Evolutionary conservation across 2,329 filamentous ascomycete genomes (phyloP), one percentile per base, ranked within the genome.

Genomic region (Metarhizium guizhouense): DNA sequence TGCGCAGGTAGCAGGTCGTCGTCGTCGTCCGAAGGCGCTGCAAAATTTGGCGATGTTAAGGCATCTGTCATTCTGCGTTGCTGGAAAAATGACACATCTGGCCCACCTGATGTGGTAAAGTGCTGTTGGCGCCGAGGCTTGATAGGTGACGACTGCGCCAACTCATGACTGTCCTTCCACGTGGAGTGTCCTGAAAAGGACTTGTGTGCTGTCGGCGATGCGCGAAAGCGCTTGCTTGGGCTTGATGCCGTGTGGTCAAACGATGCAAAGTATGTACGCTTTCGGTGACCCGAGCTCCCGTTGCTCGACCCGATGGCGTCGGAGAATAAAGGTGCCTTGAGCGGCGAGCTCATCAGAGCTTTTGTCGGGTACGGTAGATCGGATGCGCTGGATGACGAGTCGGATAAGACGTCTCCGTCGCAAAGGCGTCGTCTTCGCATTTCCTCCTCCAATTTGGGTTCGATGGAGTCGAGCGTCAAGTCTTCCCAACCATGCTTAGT

Each of bases 401-500:
- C 90, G 61, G 90, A 95, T 59, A 90, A 78, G 60, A 87, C 82
- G 65, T 95, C 90, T 66, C 85, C 86, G 50, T 84, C 81, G 61
- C 77, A 76, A 54, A 85, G 78, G 64, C 87, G 82, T 73, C 86
- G 88, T 63, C 85, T 81, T 73, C 87, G 83, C 68, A 92, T 79
- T 72, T 93, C 83, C 68, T 91, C 83, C 68, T 93, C 87, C 60
- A 93, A 76, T 69, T 86, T 88, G 53, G 90, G 90, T 73, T 95
- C 90, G 73, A 96, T 90, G 59, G 80, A 85, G 69, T 91, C 89
- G 66, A 95, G 83, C 60, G 87, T 89, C 69, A 95, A 81, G 71
- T 94, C 89, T 73, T 96, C 88, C 86, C 91, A 95, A 69, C 92
- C 92, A 75, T 95, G 88, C 74, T 95, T 91, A 63, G 94, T 91